phyloP scores from a whole-genome alignment of 495 filamentous ascomycete genomes.

The Chaetomium cochliodes region DNA sequence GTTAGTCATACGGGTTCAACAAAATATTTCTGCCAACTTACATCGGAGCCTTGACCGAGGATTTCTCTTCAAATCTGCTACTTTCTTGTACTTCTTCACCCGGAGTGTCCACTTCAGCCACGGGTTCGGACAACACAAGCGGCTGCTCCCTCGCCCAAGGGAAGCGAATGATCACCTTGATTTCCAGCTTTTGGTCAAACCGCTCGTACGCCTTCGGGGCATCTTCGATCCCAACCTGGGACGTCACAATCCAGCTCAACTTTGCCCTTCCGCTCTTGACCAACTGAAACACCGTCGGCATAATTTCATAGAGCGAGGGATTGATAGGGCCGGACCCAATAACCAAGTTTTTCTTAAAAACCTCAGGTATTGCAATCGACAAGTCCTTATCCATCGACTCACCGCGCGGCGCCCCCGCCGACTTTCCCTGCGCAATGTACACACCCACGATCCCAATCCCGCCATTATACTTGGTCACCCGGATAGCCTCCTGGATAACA shows the following conservation, averaged over 20 bases:
- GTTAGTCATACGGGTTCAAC: too few species aligned
- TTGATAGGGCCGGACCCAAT: slow-evolving; percentile 22
- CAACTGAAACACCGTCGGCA: slow-evolving; percentile 11
- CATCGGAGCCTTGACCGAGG: background rate
- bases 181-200: slow-evolving; percentile 24
- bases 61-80: background rate
- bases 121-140: background rate
- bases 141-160: background rate
- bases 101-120: background rate
- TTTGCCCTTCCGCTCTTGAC: slow-evolving; percentile 30
- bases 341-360: slow-evolving; percentile 22
- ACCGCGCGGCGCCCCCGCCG: slow-evolving; percentile 14
- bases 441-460: slow-evolving; percentile 45
- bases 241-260: slow-evolving; percentile 29
- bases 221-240: slow-evolving; percentile 25
- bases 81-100: background rate
- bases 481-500: slow-evolving; percentile 13
- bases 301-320: slow-evolving; percentile 7
- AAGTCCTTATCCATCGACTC: slow-evolving; percentile 15
- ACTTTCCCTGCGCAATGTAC: slow-evolving; percentile 18
- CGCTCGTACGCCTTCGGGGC: slow-evolving; percentile 24
- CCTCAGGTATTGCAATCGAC: background rate
- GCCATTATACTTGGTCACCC: slow-evolving; percentile 47
- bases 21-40: background rate
- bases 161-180: slow-evolving; percentile 24